Evolutionary conservation across 495 filamentous ascomycete species (phyloP).

Genomic region (Hypoxylon rickii): DNA sequence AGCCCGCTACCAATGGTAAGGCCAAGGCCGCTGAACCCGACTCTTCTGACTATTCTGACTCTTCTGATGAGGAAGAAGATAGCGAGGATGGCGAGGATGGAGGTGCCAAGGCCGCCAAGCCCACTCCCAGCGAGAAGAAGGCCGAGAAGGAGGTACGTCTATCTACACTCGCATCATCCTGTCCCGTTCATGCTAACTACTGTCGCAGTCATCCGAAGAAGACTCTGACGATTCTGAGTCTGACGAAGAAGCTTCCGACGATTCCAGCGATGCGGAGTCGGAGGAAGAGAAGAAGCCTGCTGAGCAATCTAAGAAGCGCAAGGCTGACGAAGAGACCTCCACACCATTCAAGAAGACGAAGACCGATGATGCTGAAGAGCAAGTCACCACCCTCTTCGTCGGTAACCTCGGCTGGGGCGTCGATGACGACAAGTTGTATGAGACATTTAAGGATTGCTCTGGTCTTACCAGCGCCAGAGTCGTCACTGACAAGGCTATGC

Average conservation of each 20-base stretch:
- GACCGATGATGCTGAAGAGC: constrained; percentile 59
- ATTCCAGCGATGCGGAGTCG: constrained; percentile 28
- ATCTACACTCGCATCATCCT: too few relatives aligned
- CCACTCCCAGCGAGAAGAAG: constrained; percentile 50
- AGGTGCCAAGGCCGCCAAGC: constrained; percentile 35
- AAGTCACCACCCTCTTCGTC: constrained; percentile 76
- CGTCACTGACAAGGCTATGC: constrained; percentile 79
- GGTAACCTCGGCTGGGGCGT: constrained; percentile 95
- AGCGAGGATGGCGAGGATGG: constrained; percentile 11
- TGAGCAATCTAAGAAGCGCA: constrained; percentile 82
- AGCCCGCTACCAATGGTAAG: constrained; percentile 18
- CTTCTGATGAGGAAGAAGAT: constrained; percentile 39
- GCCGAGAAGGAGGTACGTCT: constrained; percentile 46
- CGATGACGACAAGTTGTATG: constrained; percentile 85
- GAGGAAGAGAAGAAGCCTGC: constrained; percentile 49
- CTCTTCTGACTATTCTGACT: constrained; percentile 50
- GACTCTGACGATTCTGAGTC: constrained; percentile 47
- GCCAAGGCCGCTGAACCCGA: constrained; percentile 27
- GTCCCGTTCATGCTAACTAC: too few relatives aligned
- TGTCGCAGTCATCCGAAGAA: constrained; percentile 33
- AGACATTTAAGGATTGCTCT: constrained; percentile 85
- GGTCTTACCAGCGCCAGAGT: constrained; percentile 76
- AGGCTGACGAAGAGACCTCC: constrained; percentile 70
- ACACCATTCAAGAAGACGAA: constrained; percentile 81
- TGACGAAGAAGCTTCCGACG: constrained; percentile 41